Base-by-base conservation (phyloP, 1,139 yeast species). In the Pichia terricola region DNA sequence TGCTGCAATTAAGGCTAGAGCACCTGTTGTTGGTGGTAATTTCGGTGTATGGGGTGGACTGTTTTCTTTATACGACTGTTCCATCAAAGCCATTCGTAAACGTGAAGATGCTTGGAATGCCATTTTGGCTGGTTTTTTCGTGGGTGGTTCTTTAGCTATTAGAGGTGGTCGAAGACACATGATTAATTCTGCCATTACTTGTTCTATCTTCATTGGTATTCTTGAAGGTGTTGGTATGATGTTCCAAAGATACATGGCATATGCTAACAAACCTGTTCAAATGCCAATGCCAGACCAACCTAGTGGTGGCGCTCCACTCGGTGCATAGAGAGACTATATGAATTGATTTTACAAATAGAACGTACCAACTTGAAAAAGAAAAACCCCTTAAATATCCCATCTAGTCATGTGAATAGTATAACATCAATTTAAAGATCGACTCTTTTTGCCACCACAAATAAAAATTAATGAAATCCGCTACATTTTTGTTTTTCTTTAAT, bases 1-100 rank as follows among this genome's bases (percentile, higher is more conserved):
- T 50, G 72, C 87, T 35, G 97, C 97, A 43, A 82, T 91, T 56
- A 87, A 88, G 64, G 87, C 96, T 47, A 77, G 98, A 66, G 98
- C 96, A 2, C 99, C 99, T 37, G 96, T 91, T 42, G 89, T 91
- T 46, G 99, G 98, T 52, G 99, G 99, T 60, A 91, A 91, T 67
- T 91, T 91, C 61, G 98, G 98, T 67, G 96, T 87, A 37, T 91
- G 99, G 99, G 99, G 98, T 72, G 99, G 99, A 48, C 71, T 91
- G 57, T 91, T 94, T 63, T 86, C 96, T 35, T 83, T 95, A 6
- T 94, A 81, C 63, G 98, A 91, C 67, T 91, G 99, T 72, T 76
- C 91, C 28, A 95, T 91, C 43, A 91, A 91, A 67, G 95, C 94
- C 3, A 78, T 91, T 36, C 84, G 99, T 70, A 84, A 86, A 67